A percentile compares a stretch with the other conserved stretches of the same genome.
Conservation (phyloP, 2,329 filamentous ascomycete genomes). For the Claviceps citrina region DNA sequence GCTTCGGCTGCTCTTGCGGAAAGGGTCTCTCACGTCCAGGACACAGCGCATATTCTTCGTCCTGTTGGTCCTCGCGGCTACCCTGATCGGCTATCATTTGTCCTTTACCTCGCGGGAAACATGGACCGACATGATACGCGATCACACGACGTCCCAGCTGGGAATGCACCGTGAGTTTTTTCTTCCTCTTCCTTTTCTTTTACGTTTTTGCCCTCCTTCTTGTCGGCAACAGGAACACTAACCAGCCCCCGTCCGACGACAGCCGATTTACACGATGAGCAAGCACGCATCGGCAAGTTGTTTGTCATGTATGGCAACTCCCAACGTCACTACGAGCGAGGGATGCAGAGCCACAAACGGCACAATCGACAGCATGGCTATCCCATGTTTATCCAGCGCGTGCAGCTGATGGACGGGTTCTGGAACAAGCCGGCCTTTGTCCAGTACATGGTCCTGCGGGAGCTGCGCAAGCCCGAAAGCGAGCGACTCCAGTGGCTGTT, state of each 20-base stretch:
- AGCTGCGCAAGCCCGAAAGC: slow-evolving; percentile 22
- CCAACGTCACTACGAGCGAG: slow-evolving; percentile 9
- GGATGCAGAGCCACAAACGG: slow-evolving; percentile 18
- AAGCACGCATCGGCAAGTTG: slow-evolving; percentile 5
- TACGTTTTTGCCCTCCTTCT: too few relatives aligned
- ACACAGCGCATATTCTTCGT: neutral
- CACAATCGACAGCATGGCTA: slow-evolving; percentile 21
- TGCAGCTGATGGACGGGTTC: slow-evolving; percentile 14
- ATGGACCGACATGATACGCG: neutral
- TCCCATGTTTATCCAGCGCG: slow-evolving; percentile 18
- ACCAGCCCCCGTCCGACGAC: neutral
- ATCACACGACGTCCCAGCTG: neutral
- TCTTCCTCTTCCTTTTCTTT: neutral
- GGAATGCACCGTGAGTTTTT: slow-evolving; percentile 1
- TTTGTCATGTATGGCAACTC: slow-evolving; percentile 4
- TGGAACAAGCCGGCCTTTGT: slow-evolving; percentile 27
- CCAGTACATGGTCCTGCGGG: slow-evolving; percentile 20
- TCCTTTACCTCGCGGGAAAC: neutral
- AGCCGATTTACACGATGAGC: slow-evolving; percentile 4
- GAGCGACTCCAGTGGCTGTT: slow-evolving; percentile 24
- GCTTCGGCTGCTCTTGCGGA: neutral
- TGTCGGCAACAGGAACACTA: neutral
- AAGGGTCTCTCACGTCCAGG: neutral
- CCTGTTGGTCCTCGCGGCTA: neutral
- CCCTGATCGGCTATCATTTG: neutral